These are phyloP conservation scores for Bondarzewia mesenterica DNA, from an alignment of 1,284 basidiomycete species.

Conservation along the genomic window DNA sequence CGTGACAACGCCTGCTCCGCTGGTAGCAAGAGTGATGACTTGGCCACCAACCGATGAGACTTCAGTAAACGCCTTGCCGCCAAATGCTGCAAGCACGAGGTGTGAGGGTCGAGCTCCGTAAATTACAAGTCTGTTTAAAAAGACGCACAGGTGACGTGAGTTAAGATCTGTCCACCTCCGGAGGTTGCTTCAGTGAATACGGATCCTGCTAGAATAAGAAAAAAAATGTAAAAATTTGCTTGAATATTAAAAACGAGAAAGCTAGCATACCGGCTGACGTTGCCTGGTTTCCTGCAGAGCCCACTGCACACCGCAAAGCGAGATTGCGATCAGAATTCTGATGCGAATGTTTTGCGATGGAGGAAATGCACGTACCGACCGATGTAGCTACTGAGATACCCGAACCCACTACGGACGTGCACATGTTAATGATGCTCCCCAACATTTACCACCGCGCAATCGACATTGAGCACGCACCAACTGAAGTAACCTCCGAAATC, in stretches of 20 bases:
- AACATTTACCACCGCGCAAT: too few species aligned
- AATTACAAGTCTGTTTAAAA: neutral
- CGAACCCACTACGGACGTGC: neutral
- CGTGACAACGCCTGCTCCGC: slow-evolving; percentile 36
- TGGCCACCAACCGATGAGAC: slow-evolving; percentile 41
- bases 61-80: slow-evolving; percentile 28
- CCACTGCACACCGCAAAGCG: slow-evolving; percentile 5
- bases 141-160: slow-evolving; percentile 43
- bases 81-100: slow-evolving; percentile 30
- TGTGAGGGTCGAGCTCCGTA: too few species aligned
- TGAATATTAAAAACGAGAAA: neutral
- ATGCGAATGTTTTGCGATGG: neutral
- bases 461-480: neutral
- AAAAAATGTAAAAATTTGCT: neutral
- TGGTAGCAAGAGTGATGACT: slow-evolving; percentile 43
- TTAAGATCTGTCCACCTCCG: slow-evolving; percentile 25
- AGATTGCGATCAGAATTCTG: neutral
- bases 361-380: neutral
- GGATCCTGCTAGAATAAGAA: slow-evolving; percentile 2
- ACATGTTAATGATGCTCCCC: neutral
- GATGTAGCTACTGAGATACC: neutral
- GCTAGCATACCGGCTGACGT: slow-evolving; percentile 15
- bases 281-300: slow-evolving; percentile 13
- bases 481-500: neutral
- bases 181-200: slow-evolving; percentile 22